phyloP scores from a whole-genome alignment of 2,329 filamentous ascomycete species.

The Fusarium vanettenii region DNA sequence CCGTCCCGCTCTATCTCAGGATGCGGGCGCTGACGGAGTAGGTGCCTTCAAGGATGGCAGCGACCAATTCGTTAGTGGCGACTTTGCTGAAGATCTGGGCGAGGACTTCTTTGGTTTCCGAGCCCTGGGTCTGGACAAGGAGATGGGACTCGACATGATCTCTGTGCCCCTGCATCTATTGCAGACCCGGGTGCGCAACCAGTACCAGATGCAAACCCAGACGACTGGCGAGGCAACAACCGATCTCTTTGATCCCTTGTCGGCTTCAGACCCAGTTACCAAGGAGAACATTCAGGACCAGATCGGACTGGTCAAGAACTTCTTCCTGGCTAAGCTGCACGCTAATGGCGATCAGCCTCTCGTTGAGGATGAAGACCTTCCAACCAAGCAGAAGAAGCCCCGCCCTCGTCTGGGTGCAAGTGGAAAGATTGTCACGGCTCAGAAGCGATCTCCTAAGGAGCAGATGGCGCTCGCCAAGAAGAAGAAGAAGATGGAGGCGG shows the following conservation, averaged over 20 bases:
- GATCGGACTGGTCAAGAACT: conserved; percentile 89
- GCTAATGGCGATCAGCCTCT: conserved; percentile 84
- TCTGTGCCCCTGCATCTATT: conserved; percentile 94
- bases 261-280: conserved; percentile 81
- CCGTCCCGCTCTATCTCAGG: conserved; percentile 82
- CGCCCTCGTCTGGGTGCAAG: conserved; percentile 75
- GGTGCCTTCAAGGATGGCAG: conserved; percentile 96
- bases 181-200: conserved; percentile 88
- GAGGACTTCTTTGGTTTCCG: conserved; percentile 99
- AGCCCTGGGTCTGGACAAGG: conserved; percentile 89
- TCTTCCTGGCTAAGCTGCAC: conserved; percentile 90
- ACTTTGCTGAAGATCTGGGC: conserved; percentile 97
- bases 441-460: conserved; percentile 85
- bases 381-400: conserved; percentile 86
- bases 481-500: conserved; percentile 82
- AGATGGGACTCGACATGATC: conserved; percentile 88
- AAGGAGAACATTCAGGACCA: conserved; percentile 81
- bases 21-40: conserved; percentile 84
- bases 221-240: conserved; percentile 68
- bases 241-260: conserved; percentile 74
- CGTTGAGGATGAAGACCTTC: conserved; percentile 93
- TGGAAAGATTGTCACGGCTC: conserved; percentile 87
- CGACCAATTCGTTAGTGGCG: conserved; percentile 95
- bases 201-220: conserved; percentile 80
- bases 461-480: conserved; percentile 88